phyloP scores from a whole-genome alignment of 2,329 filamentous ascomycete species.

The Cladophialophora psammophila region DNA sequence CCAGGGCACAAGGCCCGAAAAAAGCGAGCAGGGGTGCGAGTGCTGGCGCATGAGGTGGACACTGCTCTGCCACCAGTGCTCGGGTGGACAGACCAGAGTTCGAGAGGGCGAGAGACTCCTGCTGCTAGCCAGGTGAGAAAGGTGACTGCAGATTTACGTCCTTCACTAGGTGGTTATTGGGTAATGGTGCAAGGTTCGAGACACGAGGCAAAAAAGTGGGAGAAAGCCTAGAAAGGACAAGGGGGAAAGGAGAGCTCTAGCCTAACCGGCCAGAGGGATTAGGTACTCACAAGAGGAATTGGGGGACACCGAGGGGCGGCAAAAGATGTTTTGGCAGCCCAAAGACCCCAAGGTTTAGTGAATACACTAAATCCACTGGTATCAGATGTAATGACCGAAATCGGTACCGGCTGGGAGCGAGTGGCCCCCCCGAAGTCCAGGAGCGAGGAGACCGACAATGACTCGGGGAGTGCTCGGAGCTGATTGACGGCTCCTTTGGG shows the following conservation, averaged over 20 bases:
- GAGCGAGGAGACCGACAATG: not conserved
- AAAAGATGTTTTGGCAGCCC: slow-evolving; percentile 12
- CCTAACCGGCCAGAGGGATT: no score
- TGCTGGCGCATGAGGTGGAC: not conserved
- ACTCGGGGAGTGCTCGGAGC: slow-evolving; percentile 10
- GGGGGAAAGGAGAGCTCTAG: not conserved
- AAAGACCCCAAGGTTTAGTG: not conserved
- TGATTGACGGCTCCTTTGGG: slow-evolving; percentile 18
- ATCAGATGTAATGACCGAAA: slow-evolving; percentile 23
- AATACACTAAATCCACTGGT: slow-evolving; percentile 9
- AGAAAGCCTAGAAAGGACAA: slow-evolving; percentile 9
- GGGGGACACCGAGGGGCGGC: slow-evolving; percentile 9
- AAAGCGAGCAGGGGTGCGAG: slow-evolving; percentile 27
- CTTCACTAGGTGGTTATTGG: slow-evolving; percentile 13
- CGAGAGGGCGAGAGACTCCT: slow-evolving; percentile 12
- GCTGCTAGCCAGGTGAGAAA: slow-evolving; percentile 12
- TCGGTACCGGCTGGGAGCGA: no score
- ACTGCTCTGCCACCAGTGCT: slow-evolving; percentile 7
- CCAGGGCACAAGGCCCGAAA: slow-evolving; percentile 32
- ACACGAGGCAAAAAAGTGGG: slow-evolving; percentile 26
- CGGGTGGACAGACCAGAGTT: slow-evolving; percentile 24
- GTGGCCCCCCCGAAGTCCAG: not conserved
- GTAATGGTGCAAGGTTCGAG: slow-evolving; percentile 27
- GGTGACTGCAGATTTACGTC: slow-evolving; percentile 5
- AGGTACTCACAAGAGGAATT: slow-evolving; percentile 1